A percentile compares a stretch with the other conserved stretches of the same genome.
phyloP scores from a whole-genome alignment of 768 basidiomycete species.

The Suillus sp. region DNA sequence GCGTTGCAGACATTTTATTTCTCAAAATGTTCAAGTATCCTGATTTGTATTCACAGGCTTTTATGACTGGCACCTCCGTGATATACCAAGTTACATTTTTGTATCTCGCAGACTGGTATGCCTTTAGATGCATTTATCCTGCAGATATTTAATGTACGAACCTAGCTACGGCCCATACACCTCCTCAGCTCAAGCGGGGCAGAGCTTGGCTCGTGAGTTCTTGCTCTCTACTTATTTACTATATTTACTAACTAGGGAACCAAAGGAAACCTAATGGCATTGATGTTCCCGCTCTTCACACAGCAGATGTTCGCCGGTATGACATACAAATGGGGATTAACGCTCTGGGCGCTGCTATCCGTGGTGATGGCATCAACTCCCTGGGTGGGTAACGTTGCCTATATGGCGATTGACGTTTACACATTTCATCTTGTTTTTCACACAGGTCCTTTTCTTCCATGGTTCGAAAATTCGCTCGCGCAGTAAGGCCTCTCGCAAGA shows the following conservation, averaged over 20 bases:
- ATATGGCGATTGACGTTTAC: not conserved
- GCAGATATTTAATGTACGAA: not conserved
- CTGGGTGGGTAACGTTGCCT: conserved; percentile 34
- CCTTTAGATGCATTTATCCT: not conserved
- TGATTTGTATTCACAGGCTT: conserved; percentile 35
- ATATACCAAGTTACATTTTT: conserved; percentile 49
- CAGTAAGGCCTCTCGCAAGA: conserved; percentile 26
- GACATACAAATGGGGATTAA: conserved; percentile 53
- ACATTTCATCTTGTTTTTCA: conserved; percentile 2
- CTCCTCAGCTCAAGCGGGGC: conserved; percentile 56
- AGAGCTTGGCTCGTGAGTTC: conserved; percentile 46
- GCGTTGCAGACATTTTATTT: conserved; percentile 1
- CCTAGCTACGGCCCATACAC: conserved; percentile 48
- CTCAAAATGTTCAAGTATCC: not conserved
- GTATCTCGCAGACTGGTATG: conserved; percentile 55
- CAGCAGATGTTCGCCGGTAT: conserved; percentile 46
- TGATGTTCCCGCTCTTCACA: conserved; percentile 53
- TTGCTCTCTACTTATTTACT: not conserved
- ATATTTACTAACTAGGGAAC: not conserved
- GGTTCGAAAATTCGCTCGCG: conserved; percentile 36
- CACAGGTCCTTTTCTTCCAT: conserved; percentile 32
- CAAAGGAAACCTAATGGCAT: conserved; percentile 42
- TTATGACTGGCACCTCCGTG: conserved; percentile 41
- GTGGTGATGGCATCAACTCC: conserved; percentile 47
- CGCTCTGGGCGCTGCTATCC: conserved; percentile 43